A percentile compares a stretch with the other conserved stretches of the same genome.
Evolutionary conservation across 2,329 filamentous ascomycete genomes (phyloP).

Genomic region (Cladosporium colombiae): DNA sequence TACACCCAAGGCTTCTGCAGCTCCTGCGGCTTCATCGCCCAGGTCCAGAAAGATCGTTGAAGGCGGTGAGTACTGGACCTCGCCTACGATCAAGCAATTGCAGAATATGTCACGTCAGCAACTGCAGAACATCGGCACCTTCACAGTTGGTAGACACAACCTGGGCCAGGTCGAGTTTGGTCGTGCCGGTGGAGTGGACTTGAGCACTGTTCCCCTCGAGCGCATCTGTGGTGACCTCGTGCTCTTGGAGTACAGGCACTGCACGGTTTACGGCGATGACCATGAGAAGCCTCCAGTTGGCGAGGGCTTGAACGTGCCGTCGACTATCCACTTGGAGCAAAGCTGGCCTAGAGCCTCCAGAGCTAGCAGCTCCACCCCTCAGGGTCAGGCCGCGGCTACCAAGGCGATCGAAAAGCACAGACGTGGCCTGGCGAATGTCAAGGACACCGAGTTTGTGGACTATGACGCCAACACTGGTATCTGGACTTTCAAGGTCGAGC

Average conservation of each 20-base stretch:
- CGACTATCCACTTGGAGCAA: slow-evolving; percentile 83
- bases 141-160: slow-evolving; percentile 79
- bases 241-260: slow-evolving; percentile 71
- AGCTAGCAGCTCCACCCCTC: slow-evolving; percentile 4
- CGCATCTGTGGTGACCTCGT: slow-evolving; percentile 78
- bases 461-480: slow-evolving; percentile 79
- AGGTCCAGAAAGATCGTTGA: slow-evolving; percentile 38
- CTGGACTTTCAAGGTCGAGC: slow-evolving; percentile 92
- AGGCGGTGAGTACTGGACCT: slow-evolving; percentile 84
- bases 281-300: slow-evolving; percentile 80
- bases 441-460: slow-evolving; percentile 76
- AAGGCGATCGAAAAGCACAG: slow-evolving; percentile 77
- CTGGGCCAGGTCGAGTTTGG: slow-evolving; percentile 83
- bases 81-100: slow-evolving; percentile 72
- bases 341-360: slow-evolving; percentile 77
- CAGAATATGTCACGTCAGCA: slow-evolving; percentile 77
- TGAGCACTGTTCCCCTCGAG: slow-evolving; percentile 76
- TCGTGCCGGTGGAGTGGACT: slow-evolving; percentile 63
- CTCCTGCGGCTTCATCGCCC: slow-evolving; percentile 40
- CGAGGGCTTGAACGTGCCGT: slow-evolving; percentile 88
- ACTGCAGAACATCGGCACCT: slow-evolving; percentile 70
- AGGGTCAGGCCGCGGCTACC: slow-evolving; percentile 53
- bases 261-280: slow-evolving; percentile 80
- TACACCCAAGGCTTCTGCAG: slow-evolving; percentile 13
- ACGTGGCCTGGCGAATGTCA: slow-evolving; percentile 74